Evolutionary conservation across 208 protist genomes (phyloP), one percentile per base, ranked within the genome.

Genomic region (Borovskyia barvae): DNA sequence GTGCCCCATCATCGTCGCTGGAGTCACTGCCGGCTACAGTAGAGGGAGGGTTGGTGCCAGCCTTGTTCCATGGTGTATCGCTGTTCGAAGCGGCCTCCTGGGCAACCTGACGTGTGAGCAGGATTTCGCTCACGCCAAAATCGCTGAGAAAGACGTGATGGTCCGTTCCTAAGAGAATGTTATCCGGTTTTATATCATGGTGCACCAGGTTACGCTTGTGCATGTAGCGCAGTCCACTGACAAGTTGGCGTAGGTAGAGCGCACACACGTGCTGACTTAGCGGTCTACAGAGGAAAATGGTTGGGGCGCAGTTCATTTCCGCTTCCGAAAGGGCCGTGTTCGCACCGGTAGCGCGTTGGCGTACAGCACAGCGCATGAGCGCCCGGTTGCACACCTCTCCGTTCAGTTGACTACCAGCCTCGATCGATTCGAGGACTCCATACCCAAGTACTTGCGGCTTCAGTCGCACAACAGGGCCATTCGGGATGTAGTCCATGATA

Each of bases 401-500:
- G 29, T 78, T 75, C 15, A 82, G 62, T 20, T 33, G 54, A 15
- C 30, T 17, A 6, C 65, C 66, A 0, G 55, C 30, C 56, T 83
- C 74, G 25, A 77, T 65, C 4, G 65, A 40, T 32, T 29, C 28
- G 8, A 87, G 33, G 25, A 72, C 51, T n/a, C 26, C 47, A 0
- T 47, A 63, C 8, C 57, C 47, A 7, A 83, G 41, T 12, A 59
- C 41, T 30, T 75, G 66, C 37, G 77, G 48, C 49, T 76, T 79
- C 12, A 88, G 56, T 0, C 72, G 55, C 40, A 88, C 79, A 3
- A 93, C 63, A 6, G 87, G 78, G 12, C 87, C 89, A 46, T 90
- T 85, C 4, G 80, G 69, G 1, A 97, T 72, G 58, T 95, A 97
- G 52, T 97, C 90, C 78, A 97, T 93, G 19, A 97, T 93, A 5